phyloP scores from a whole-genome alignment of 768 basidiomycete genomes.

The Pholiota molesta region DNA sequence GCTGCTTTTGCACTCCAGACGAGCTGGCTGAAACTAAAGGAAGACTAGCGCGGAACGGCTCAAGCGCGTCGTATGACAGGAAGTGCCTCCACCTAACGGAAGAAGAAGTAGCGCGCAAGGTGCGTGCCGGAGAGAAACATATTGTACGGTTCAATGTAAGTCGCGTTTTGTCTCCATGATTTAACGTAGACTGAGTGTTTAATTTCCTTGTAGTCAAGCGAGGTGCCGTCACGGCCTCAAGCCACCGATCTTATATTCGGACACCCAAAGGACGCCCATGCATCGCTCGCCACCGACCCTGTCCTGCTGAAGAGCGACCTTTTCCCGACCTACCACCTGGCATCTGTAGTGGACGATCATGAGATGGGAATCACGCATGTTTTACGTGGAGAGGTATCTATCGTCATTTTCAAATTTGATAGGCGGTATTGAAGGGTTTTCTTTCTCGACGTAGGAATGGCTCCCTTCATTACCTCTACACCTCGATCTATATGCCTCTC shows the following conservation, averaged over 20 bases:
- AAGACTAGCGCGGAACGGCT: slow-evolving; percentile 71
- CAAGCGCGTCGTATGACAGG: slow-evolving; percentile 85
- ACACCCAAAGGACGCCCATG: slow-evolving; percentile 69
- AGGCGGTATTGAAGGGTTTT: background rate
- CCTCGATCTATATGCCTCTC: slow-evolving; percentile 82
- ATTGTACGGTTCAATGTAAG: slow-evolving; percentile 89
- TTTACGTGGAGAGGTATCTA: slow-evolving; percentile 45
- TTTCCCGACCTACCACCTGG: slow-evolving; percentile 96
- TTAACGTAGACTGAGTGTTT: background rate
- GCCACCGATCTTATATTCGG: slow-evolving; percentile 80
- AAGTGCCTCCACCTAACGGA: slow-evolving; percentile 83
- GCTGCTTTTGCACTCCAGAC: slow-evolving; percentile 89
- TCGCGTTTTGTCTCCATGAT: slow-evolving; percentile 7
- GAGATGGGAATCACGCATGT: slow-evolving; percentile 97
- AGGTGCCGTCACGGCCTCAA: slow-evolving; percentile 51
- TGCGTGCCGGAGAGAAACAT: slow-evolving; percentile 75
- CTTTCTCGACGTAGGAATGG: slow-evolving; percentile 75
- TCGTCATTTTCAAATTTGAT: background rate
- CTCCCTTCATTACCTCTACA: slow-evolving; percentile 91
- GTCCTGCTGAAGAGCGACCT: slow-evolving; percentile 90
- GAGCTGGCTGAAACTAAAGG: slow-evolving; percentile 70
- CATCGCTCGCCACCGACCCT: slow-evolving; percentile 73
- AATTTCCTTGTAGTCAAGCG: slow-evolving; percentile 36
- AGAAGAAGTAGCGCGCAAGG: slow-evolving; percentile 78
- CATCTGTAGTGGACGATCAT: slow-evolving; percentile 81